Conservation (phyloP, 2,329 filamentous ascomycete species). For the Fusarium anguioides region DNA sequence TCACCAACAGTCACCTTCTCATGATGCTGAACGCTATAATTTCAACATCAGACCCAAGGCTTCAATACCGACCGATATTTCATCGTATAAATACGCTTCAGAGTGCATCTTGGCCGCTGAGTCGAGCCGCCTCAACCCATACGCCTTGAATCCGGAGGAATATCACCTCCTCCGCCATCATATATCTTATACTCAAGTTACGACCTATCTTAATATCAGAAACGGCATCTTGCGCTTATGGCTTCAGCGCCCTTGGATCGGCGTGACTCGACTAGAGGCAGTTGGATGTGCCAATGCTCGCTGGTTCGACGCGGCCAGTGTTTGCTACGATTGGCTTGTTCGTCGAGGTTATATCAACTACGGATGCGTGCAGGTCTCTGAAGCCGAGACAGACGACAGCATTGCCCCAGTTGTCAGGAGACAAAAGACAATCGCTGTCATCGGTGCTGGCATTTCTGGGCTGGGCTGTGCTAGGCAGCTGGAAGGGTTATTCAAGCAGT, state of each 20-base stretch:
- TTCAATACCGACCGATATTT: slow-evolving; percentile 82
- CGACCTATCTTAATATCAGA: slow-evolving; percentile 93
- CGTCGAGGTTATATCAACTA: slow-evolving; percentile 96
- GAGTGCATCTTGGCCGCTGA: slow-evolving; percentile 93
- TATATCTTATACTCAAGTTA: slow-evolving; percentile 89
- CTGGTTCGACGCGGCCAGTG: slow-evolving; percentile 88
- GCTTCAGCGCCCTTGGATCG: slow-evolving; percentile 85
- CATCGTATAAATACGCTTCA: slow-evolving; percentile 82
- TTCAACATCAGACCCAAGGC: slow-evolving; percentile 78
- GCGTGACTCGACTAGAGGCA: slow-evolving; percentile 85
- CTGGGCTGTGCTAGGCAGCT: slow-evolving; percentile 92
- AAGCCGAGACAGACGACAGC: slow-evolving; percentile 56
- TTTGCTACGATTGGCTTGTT: slow-evolving; percentile 93
- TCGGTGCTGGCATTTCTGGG: slow-evolving; percentile 95
- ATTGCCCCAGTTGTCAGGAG: slow-evolving; percentile 54
- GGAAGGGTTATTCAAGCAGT: slow-evolving; percentile 85
- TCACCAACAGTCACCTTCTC: slow-evolving; percentile 43
- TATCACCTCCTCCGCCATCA: slow-evolving; percentile 83
- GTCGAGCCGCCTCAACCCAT: slow-evolving; percentile 88
- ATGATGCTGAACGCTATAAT: slow-evolving; percentile 51
- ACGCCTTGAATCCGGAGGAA: slow-evolving; percentile 85
- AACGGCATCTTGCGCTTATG: slow-evolving; percentile 94
- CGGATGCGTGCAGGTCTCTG: slow-evolving; percentile 79
- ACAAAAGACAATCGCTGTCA: slow-evolving; percentile 81
- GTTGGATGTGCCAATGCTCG: slow-evolving; percentile 88